phyloP scores from a whole-genome alignment of 768 basidiomycete species.

The Hygrophoropsis aurantiaca region DNA sequence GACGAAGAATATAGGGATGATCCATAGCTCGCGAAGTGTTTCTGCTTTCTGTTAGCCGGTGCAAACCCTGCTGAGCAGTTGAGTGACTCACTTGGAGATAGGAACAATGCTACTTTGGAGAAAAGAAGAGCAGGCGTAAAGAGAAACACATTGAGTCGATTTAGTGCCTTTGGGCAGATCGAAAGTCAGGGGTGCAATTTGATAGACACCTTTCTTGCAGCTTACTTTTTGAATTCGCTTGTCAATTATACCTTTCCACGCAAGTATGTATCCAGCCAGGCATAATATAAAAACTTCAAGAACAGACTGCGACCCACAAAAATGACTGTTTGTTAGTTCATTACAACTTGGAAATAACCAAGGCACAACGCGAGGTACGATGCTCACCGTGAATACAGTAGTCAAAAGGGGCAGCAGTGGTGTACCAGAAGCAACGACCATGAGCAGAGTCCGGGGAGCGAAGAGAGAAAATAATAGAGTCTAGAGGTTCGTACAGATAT shows the following conservation, averaged over 20 bases:
- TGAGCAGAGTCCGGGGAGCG: no score
- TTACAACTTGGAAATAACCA: background rate
- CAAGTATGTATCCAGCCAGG: constrained; percentile 80
- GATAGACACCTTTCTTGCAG: constrained; percentile 1
- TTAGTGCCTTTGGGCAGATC: constrained; percentile 55
- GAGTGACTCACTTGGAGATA: constrained; percentile 62
- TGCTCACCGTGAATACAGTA: constrained; percentile 29
- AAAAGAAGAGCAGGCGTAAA: constrained; percentile 89
- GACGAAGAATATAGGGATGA: constrained; percentile 83
- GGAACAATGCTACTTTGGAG: constrained; percentile 92
- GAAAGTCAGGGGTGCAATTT: background rate
- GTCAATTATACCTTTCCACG: constrained; percentile 78
- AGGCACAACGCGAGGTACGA: background rate
- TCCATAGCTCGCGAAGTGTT: constrained; percentile 78
- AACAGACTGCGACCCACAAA: constrained; percentile 61
- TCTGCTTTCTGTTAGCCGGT: constrained; percentile 47
- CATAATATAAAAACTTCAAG: constrained; percentile 87
- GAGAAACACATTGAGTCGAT: constrained; percentile 81
- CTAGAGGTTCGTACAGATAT: no score
- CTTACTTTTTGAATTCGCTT: constrained; percentile 85
- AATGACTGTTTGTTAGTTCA: no score
- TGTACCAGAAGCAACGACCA: background rate
- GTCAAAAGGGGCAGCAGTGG: constrained; percentile 16
- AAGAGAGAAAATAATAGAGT: no score
- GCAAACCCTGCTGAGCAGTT: background rate